Evolutionary conservation across 1,284 basidiomycete genomes (phyloP).

Genomic region (Microstroma glucosiphilum): DNA sequence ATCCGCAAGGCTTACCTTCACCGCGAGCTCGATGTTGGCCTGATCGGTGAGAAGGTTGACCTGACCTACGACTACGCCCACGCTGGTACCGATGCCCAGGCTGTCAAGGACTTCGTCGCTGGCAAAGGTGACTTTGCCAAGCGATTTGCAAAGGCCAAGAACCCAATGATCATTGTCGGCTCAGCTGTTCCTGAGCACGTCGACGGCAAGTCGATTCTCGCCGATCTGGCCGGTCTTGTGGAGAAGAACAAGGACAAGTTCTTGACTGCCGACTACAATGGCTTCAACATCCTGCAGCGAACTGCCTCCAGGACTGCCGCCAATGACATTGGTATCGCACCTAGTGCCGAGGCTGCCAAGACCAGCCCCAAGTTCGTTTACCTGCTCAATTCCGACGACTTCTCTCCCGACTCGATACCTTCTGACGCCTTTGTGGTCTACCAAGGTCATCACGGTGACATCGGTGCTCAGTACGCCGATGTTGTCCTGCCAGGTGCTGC

Average conservation of each 20-base stretch:
- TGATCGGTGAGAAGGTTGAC: conserved; percentile 86
- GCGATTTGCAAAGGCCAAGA: conserved; percentile 84
- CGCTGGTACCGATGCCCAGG: conserved; percentile 72
- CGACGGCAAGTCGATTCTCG: conserved; percentile 74
- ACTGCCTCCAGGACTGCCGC: conserved; percentile 86
- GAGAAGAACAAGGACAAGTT: conserved; percentile 60
- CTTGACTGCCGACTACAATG: conserved; percentile 87
- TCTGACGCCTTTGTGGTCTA: conserved; percentile 94
- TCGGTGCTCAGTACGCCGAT: conserved; percentile 92
- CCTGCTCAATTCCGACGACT: conserved; percentile 90
- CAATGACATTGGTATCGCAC: conserved; percentile 87
- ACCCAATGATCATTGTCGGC: conserved; percentile 88
- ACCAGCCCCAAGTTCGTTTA: conserved; percentile 91
- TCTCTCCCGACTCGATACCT: conserved; percentile 84
- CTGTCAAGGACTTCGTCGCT: conserved; percentile 70
- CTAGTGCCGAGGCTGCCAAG: conserved; percentile 68
- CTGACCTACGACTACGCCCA: conserved; percentile 90
- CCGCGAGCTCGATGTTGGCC: conserved; percentile 73
- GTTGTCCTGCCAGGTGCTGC: conserved; percentile 88
- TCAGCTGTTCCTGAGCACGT: conserved; percentile 78
- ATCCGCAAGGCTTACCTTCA: conserved; percentile 92
- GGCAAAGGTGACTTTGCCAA: conserved; percentile 70
- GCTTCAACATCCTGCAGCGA: conserved; percentile 86
- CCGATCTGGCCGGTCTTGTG: conserved; percentile 72
- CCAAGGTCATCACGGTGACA: conserved; percentile 97